Evolutionary conservation across 345 rosid genomes (phyloP).

Genomic region (Linum tenue): DNA sequence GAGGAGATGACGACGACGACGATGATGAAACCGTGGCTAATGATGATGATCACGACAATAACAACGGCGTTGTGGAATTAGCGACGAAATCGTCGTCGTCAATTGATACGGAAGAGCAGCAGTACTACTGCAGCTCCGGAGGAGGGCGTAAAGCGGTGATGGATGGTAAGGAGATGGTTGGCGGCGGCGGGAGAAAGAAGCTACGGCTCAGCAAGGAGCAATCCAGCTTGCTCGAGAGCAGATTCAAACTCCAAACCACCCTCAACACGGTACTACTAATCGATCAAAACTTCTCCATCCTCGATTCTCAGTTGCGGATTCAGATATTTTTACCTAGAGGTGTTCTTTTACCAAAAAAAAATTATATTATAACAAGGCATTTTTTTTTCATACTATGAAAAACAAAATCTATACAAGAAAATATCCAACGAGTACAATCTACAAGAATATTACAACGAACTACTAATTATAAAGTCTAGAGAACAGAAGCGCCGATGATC

Average conservation of each 20-base stretch:
- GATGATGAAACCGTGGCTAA: not conserved
- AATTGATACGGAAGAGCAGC: constrained; percentile 35
- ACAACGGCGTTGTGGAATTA: not conserved
- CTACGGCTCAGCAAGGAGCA: constrained; percentile 37
- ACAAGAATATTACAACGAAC: too few relatives aligned
- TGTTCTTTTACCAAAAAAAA: too few relatives aligned
- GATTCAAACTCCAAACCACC: constrained; percentile 31
- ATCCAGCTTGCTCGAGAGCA: constrained; percentile 32
- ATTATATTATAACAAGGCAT: too few relatives aligned
- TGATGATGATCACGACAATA: constrained; percentile 9
- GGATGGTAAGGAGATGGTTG: constrained; percentile 10
- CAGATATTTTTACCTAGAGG: too few relatives aligned
- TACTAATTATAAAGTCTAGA: too few relatives aligned
- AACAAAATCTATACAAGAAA: too few relatives aligned
- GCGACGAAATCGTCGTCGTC: constrained; percentile 44
- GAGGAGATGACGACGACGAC: too few relatives aligned
- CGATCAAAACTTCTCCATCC: not conserved
- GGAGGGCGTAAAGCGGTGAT: constrained; percentile 36
- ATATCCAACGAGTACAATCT: too few relatives aligned
- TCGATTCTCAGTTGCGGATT: not conserved
- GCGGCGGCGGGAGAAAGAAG: constrained; percentile 21
- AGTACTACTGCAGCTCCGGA: constrained; percentile 10
- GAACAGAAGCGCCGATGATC: too few relatives aligned
- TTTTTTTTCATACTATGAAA: too few relatives aligned
- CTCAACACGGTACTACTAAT: constrained; percentile 28